phyloP scores from a whole-genome alignment of 2,329 filamentous ascomycete species.

The Diplodia corticola region DNA sequence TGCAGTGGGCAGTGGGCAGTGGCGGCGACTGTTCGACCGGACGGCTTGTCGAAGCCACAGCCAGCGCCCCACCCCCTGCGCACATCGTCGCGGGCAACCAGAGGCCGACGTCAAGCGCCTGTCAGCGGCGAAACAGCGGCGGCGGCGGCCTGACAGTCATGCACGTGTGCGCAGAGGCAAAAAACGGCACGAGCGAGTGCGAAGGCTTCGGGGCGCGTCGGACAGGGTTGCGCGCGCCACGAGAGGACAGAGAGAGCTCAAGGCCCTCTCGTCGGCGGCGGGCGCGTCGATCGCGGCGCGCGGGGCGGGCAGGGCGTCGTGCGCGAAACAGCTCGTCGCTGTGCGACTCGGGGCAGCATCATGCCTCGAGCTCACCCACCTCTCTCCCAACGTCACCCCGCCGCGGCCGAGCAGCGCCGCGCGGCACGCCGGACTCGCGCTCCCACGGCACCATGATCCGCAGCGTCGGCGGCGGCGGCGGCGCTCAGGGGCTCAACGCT shows the following conservation, averaged over 20 bases:
- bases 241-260: neutral
- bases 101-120: conserved; percentile 19
- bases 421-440: neutral
- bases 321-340: conserved; percentile 13
- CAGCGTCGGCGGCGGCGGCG: neutral
- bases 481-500: conserved; percentile 10
- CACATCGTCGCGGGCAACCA: conserved; percentile 4
- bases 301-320: conserved; percentile 10
- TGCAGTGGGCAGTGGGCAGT: neutral
- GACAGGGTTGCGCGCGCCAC: conserved; percentile 14
- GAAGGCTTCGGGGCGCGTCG: conserved; percentile 3
- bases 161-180: conserved; percentile 10
- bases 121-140: conserved; percentile 17
- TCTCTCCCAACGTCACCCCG: conserved; percentile 15
- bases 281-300: conserved; percentile 10
- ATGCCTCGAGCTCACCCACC: conserved; percentile 10
- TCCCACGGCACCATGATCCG: neutral
- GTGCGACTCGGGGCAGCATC: conserved; percentile 1
- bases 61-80: neutral
- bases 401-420: conserved; percentile 7
- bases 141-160: conserved; percentile 11
- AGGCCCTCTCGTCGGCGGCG: neutral
- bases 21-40: neutral
- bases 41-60: neutral
- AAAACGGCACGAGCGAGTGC: conserved; percentile 13